These are phyloP conservation scores for Peribolospora baueri DNA, from an alignment of 768 basidiomycete species.

Conservation along the genomic window DNA sequence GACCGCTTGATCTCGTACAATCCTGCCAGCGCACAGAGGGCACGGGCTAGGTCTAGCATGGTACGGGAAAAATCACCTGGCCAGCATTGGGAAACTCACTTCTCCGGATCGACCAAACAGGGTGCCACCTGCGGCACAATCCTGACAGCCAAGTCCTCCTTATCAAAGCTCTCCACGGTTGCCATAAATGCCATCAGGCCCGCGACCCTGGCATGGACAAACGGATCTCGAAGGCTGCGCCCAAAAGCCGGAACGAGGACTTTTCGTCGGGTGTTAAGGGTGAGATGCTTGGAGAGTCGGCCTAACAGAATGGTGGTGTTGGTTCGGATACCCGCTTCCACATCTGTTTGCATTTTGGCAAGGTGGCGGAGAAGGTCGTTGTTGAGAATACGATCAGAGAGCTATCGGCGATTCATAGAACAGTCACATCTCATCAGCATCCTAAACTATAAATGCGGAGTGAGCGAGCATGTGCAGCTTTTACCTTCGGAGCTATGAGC, in stretches of 20 bases:
- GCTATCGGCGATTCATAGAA: conserved; percentile 23
- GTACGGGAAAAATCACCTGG: neutral
- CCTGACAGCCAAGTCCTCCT: conserved; percentile 65
- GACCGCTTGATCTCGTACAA: conserved; percentile 89
- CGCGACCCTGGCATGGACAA: conserved; percentile 79
- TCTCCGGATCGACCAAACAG: conserved; percentile 70
- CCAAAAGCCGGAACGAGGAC: conserved; percentile 92
- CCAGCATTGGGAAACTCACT: conserved; percentile 28
- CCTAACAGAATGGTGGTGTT: conserved; percentile 94
- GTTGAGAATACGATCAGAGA: conserved; percentile 75
- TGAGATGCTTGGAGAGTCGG: conserved; percentile 58
- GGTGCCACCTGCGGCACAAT: conserved; percentile 68
- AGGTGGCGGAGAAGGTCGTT: conserved; percentile 83
- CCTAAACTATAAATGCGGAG: neutral
- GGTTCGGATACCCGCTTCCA: conserved; percentile 83
- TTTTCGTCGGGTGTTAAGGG: conserved; percentile 73
- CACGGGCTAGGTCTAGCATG: neutral
- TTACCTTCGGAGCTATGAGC: conserved; percentile 58
- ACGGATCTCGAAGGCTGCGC: conserved; percentile 64
- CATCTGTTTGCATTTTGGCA: conserved; percentile 75
- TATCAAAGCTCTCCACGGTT: conserved; percentile 64
- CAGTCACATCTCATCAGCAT: neutral
- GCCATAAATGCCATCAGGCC: conserved; percentile 92
- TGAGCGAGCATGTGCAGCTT: neutral
- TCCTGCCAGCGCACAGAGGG: conserved; percentile 23